A percentile compares a stretch with the other conserved stretches of the same genome.
These are phyloP conservation scores for Diversispora eburnea DNA, from an alignment of 192 early-diverging fungal species.

Conservation along the genomic window DNA sequence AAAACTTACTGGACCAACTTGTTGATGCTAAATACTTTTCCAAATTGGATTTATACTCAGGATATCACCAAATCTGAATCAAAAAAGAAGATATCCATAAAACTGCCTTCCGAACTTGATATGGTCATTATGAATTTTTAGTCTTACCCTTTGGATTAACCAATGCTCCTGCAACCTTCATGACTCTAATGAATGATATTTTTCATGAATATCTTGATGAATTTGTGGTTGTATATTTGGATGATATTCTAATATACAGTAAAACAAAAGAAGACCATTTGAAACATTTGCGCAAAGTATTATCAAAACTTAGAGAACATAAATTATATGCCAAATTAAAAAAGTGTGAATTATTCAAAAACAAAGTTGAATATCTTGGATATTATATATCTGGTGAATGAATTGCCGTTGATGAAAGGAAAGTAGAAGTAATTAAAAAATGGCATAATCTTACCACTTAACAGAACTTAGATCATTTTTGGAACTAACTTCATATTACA, in stretches of 20 bases:
- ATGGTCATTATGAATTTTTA: constrained; percentile 47
- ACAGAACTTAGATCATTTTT: constrained; percentile 31
- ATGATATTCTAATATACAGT: constrained; percentile 40
- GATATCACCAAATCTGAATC: constrained; percentile 40
- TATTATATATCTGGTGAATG: constrained; percentile 33
- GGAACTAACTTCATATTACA: constrained; percentile 35
- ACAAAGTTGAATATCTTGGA: constrained; percentile 29
- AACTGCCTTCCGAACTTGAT: constrained; percentile 44
- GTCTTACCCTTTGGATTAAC: constrained; percentile 64
- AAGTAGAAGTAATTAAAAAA: constrained; percentile 29
- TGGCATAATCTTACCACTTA: constrained; percentile 26
- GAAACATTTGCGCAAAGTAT: constrained; percentile 3
- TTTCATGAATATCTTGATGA: constrained; percentile 39
- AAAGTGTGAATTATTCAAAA: constrained; percentile 24
- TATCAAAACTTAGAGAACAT: constrained; percentile 25
- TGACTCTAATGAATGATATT: constrained; percentile 45
- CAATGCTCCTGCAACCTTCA: constrained; percentile 59
- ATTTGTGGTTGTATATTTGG: constrained; percentile 39
- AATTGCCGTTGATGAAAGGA: constrained; percentile 25
- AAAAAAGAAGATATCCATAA: constrained; percentile 31
- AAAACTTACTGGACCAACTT: constrained; percentile 9
- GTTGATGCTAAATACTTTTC: constrained; percentile 17
- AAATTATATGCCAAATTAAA: constrained; percentile 26
- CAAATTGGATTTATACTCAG: constrained; percentile 30
- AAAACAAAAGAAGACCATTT: constrained; percentile 20